A percentile compares a stretch with the other conserved stretches of the same genome.
Evolutionary conservation across 345 rosid species (phyloP).

Genomic region (Nephelium lappaceum): DNA sequence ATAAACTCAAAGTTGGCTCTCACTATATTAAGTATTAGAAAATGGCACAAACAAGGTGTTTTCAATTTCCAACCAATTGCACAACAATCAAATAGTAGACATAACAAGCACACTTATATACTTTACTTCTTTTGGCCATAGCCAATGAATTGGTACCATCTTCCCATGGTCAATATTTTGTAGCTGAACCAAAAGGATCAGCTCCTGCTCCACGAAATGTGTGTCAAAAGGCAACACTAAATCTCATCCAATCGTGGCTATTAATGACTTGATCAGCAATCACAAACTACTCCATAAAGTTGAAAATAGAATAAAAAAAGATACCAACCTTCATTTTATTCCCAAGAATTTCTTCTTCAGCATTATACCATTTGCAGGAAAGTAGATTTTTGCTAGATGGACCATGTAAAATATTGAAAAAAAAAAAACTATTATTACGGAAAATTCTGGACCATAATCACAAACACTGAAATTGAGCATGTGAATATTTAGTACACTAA

Average conservation of each 20-base stretch:
- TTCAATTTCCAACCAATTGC: too few species aligned
- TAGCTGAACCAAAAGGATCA: slow-evolving; percentile 89
- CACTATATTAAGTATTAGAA: too few species aligned
- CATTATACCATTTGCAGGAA: slow-evolving; percentile 87
- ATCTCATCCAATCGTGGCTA: slow-evolving; percentile 91
- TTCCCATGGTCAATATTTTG: slow-evolving; percentile 98
- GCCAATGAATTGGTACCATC: slow-evolving; percentile 90
- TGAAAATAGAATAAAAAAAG: not conserved
- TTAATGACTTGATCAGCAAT: slow-evolving; percentile 13
- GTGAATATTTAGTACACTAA: too few species aligned
- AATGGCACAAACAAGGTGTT: too few species aligned
- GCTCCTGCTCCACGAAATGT: slow-evolving; percentile 89
- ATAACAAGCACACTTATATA: slow-evolving; percentile 26
- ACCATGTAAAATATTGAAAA: slow-evolving; percentile 47
- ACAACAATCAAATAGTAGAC: too few species aligned
- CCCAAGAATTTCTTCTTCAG: slow-evolving; percentile 87
- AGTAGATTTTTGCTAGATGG: slow-evolving; percentile 76
- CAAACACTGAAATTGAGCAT: too few species aligned
- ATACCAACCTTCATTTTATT: slow-evolving; percentile 98
- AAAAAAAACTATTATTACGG: too few species aligned
- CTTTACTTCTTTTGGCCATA: slow-evolving; percentile 99
- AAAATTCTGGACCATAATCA: too few species aligned
- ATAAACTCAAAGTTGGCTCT: too few species aligned
- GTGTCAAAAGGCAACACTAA: slow-evolving; percentile 99
- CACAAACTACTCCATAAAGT: slow-evolving; percentile 6